These are phyloP conservation scores for Gliomastix tumulicola DNA, from an alignment of 2,329 filamentous ascomycete species.

Conservation along the genomic window DNA sequence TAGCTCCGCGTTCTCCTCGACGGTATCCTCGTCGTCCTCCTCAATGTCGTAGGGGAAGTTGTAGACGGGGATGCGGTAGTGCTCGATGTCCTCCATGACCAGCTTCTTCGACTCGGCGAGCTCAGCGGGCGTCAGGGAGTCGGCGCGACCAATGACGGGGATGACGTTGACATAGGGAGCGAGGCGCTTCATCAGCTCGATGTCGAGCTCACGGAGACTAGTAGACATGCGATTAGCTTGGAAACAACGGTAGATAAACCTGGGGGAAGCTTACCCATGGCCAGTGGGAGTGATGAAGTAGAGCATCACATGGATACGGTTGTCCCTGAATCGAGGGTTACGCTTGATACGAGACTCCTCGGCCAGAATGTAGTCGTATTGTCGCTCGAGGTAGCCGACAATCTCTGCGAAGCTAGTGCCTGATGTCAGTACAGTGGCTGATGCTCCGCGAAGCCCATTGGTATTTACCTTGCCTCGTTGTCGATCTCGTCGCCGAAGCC, in stretches of 20 bases:
- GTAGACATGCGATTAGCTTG: neutral
- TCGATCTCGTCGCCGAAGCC: slow-evolving; percentile 99
- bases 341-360: slow-evolving; percentile 99
- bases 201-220: slow-evolving; percentile 96
- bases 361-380: slow-evolving; percentile 98
- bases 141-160: slow-evolving; percentile 96
- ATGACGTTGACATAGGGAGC: slow-evolving; percentile 98
- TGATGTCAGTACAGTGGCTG: slow-evolving; percentile 1
- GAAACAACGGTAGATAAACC: no score
- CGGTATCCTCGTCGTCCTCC: slow-evolving; percentile 98
- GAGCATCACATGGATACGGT: slow-evolving; percentile 94
- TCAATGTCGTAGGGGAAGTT: slow-evolving; percentile 99
- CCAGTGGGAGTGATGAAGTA: slow-evolving; percentile 99
- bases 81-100: slow-evolving; percentile 99
- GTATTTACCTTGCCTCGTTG: slow-evolving; percentile 82
- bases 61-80: slow-evolving; percentile 99
- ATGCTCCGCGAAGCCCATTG: neutral
- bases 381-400: slow-evolving; percentile 94
- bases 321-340: slow-evolving; percentile 99
- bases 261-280: slow-evolving; percentile 59
- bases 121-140: slow-evolving; percentile 92
- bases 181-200: slow-evolving; percentile 98
- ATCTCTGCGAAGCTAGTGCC: slow-evolving; percentile 82
- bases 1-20: slow-evolving; percentile 97
- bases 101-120: slow-evolving; percentile 99